A percentile compares a stretch with the other conserved stretches of the same genome.
These are phyloP conservation scores for Rhododendron kiyosumense DNA, from an alignment of 148 eudicot genomes.

Conservation along the genomic window DNA sequence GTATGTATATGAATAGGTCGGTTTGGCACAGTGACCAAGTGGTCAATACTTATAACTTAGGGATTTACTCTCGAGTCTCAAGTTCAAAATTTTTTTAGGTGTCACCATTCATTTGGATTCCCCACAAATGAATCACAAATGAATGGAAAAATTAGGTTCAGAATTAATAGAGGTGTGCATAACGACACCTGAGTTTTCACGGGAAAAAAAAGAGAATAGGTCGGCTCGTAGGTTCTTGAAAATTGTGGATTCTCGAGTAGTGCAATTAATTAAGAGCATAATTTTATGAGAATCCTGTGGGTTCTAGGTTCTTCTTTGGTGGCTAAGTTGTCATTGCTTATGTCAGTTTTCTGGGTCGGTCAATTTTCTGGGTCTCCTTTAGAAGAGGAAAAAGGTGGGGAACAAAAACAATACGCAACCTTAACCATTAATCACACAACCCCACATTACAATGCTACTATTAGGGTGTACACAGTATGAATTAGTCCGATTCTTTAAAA, in stretches of 20 bases:
- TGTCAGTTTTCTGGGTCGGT: background rate
- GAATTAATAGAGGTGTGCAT: fast-evolving
- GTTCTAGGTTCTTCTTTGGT: background rate
- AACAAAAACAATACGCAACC: too few relatives aligned
- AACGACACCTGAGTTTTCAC: too few relatives aligned
- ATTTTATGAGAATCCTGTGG: background rate
- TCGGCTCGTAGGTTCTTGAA: background rate
- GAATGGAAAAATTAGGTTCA: fast-evolving
- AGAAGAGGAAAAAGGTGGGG: too few relatives aligned
- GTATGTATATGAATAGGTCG: background rate
- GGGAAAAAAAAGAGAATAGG: background rate
- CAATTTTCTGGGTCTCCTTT: background rate
- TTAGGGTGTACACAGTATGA: too few relatives aligned
- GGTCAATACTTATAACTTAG: too few relatives aligned
- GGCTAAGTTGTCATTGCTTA: background rate
- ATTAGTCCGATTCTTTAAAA: too few relatives aligned
- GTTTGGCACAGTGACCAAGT: background rate
- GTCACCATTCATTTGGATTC: too few relatives aligned
- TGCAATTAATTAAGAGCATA: background rate
- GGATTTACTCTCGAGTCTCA: too few relatives aligned
- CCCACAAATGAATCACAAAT: too few relatives aligned
- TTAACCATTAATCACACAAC: too few relatives aligned
- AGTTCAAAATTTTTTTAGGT: too few relatives aligned
- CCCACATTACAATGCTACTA: too few relatives aligned
- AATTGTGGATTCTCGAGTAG: background rate